Conservation (phyloP, 768 basidiomycete species). For the Collybia sordida region DNA sequence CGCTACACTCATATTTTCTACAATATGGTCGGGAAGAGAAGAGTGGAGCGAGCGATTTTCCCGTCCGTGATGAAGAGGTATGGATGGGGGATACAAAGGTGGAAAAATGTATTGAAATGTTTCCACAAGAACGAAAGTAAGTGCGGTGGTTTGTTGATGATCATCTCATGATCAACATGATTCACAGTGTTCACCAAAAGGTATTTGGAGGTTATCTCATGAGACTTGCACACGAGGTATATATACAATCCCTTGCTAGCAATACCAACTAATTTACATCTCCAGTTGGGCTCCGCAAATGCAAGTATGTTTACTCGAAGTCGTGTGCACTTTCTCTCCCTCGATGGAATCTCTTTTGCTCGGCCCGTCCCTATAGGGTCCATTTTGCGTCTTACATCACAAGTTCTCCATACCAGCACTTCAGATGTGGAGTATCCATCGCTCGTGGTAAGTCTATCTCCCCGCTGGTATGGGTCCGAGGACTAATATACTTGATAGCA, state of each 20-base stretch:
- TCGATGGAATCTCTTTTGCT: slow-evolving; percentile 78
- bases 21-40: slow-evolving; percentile 47
- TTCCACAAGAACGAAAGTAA: slow-evolving; percentile 83
- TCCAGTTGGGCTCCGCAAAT: slow-evolving; percentile 72
- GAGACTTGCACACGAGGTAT: slow-evolving; percentile 71
- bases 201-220: slow-evolving; percentile 75
- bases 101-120: slow-evolving; percentile 75
- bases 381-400: slow-evolving; percentile 70
- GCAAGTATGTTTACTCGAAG: slow-evolving; percentile 67
- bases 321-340: slow-evolving; percentile 68
- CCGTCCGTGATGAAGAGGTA: slow-evolving; percentile 44
- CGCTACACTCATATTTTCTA: slow-evolving; percentile 70
- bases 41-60: slow-evolving; percentile 10
- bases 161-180: not conserved
- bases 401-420: slow-evolving; percentile 59
- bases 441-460: slow-evolving; percentile 50
- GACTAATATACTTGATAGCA: slow-evolving; percentile 43
- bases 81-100: slow-evolving; percentile 76
- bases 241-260: slow-evolving; percentile 1
- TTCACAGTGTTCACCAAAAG: slow-evolving; percentile 71
- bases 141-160: slow-evolving; percentile 19
- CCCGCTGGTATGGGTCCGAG: no score
- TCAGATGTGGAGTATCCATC: slow-evolving; percentile 35
- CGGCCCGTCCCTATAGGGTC: slow-evolving; percentile 84
- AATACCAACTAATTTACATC: not conserved